A percentile compares a stretch with the other conserved stretches of the same genome.
Conservation (phyloP, 805 yeast species). For the Priceomyces carsonii region DNA sequence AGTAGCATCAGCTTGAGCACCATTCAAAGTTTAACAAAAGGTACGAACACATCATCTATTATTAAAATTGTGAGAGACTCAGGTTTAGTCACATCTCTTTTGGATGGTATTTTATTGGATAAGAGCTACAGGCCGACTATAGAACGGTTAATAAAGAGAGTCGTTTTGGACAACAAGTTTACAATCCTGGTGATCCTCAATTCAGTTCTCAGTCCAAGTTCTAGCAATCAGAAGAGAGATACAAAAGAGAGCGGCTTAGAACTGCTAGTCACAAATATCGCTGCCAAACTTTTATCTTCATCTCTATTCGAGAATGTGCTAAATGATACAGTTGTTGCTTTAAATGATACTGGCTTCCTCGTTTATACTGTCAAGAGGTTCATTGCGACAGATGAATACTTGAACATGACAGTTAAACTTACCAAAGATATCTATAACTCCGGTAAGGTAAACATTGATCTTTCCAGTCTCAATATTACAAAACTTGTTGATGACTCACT, state of each 20-base stretch:
- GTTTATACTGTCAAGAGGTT: slow-evolving; percentile 37
- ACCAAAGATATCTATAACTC: slow-evolving; percentile 25
- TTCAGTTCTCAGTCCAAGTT: slow-evolving; percentile 23
- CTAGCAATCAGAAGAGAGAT: slow-evolving; percentile 10
- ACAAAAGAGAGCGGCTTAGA: slow-evolving; percentile 21
- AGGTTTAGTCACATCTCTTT: slow-evolving; percentile 32
- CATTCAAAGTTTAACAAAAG: slow-evolving; percentile 2
- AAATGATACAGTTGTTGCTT: slow-evolving; percentile 29
- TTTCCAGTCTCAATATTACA: slow-evolving; percentile 27
- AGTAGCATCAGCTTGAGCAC: slow-evolving; percentile 11
- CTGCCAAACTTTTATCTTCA: slow-evolving; percentile 29
- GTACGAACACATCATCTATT: slow-evolving; percentile 22
- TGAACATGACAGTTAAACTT: slow-evolving; percentile 36
- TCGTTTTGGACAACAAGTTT: slow-evolving; percentile 32
- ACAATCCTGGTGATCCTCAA: slow-evolving; percentile 21
- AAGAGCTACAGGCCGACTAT: slow-evolving; percentile 30
- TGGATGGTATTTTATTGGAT: slow-evolving; percentile 42
- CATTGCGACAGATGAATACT: slow-evolving; percentile 33
- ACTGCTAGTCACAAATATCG: slow-evolving; percentile 28
- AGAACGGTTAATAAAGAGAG: slow-evolving; percentile 28
- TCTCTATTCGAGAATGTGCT: slow-evolving; percentile 23
- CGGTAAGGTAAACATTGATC: slow-evolving; percentile 25
- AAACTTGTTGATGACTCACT: slow-evolving; percentile 22
- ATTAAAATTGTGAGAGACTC: slow-evolving; percentile 27
- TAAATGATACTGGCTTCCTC: slow-evolving; percentile 42